These are phyloP conservation scores for Yarrowia bubula DNA, from an alignment of 805 yeast genomes.

Conservation along the genomic window DNA sequence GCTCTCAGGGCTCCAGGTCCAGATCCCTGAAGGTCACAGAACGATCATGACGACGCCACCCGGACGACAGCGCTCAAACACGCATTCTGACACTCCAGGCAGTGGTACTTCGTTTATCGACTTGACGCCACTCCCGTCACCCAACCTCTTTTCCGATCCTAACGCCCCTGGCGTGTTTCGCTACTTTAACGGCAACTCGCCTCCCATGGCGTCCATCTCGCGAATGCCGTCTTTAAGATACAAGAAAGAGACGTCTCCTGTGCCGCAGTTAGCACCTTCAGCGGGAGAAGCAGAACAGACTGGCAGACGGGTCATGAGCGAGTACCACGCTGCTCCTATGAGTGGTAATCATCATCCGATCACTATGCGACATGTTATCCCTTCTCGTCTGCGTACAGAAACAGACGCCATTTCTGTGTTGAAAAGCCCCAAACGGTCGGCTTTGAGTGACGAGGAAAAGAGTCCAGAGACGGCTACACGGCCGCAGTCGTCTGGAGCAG, in stretches of 20 bases:
- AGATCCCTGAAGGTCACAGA: background rate
- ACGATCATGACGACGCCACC: background rate
- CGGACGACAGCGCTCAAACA: conserved; percentile 1
- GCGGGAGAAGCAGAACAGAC: background rate
- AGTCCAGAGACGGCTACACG: background rate
- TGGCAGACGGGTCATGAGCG: conserved; percentile 2
- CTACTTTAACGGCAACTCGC: conserved; percentile 26
- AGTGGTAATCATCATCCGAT: background rate
- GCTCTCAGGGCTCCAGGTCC: conserved; percentile 9
- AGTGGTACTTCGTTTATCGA: conserved; percentile 29
- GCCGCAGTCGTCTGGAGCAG: background rate
- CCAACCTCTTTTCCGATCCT: conserved; percentile 30
- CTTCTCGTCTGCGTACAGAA: background rate
- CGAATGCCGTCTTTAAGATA: conserved; percentile 28
- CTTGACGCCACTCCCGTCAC: conserved; percentile 34
- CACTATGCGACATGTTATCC: background rate
- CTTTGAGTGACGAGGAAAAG: background rate
- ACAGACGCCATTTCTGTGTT: background rate
- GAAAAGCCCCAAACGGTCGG: conserved; percentile 1
- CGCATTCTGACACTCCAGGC: background rate
- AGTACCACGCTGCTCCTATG: background rate
- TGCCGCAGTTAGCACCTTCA: background rate
- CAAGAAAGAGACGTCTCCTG: conserved; percentile 9
- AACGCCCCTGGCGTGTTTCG: conserved; percentile 27
- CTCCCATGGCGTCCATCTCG: conserved; percentile 25